phyloP scores from a whole-genome alignment of 805 yeast genomes.

The Ogataea trehaloabstinens region DNA sequence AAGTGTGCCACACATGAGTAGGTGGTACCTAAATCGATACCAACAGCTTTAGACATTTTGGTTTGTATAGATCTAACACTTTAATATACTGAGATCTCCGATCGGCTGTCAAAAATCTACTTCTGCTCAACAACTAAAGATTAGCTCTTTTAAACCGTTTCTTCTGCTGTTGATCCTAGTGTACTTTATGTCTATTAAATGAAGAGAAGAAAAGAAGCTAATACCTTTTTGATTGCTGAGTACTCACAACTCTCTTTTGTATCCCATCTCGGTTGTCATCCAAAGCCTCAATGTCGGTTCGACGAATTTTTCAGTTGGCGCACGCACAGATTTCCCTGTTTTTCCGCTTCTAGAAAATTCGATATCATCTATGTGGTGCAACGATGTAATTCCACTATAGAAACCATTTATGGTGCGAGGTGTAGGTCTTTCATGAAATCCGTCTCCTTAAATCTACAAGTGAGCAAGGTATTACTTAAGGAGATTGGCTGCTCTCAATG shows the following conservation, averaged over 20 bases:
- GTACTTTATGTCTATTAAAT: not conserved
- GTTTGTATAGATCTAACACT: constrained; percentile 2
- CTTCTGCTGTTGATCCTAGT: not conserved
- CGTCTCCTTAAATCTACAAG: not conserved
- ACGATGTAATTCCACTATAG: not conserved
- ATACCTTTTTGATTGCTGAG: not conserved
- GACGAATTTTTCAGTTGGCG: constrained; percentile 11
- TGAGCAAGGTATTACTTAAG: not conserved
- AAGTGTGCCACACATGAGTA: constrained; percentile 96
- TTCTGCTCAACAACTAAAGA: not conserved
- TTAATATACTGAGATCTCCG: constrained; percentile 2
- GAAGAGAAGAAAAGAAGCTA: not conserved
- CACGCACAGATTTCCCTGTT: constrained; percentile 7
- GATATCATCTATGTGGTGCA: not conserved
- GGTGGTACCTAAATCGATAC: constrained; percentile 85
- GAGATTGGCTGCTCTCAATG: not conserved
- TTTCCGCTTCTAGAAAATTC: constrained; percentile 7
- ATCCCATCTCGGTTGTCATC: constrained; percentile 5
- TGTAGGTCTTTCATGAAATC: too few species aligned
- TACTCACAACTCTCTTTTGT: not conserved
- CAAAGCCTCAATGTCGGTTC: constrained; percentile 6
- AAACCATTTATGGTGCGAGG: not conserved
- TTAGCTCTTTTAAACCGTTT: not conserved
- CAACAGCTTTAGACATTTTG: constrained; percentile 53
- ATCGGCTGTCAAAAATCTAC: constrained; percentile 1